Evolutionary conservation across 2,329 filamentous ascomycete species (phyloP).

Genomic region (Pseudogymnoascus sp.): DNA sequence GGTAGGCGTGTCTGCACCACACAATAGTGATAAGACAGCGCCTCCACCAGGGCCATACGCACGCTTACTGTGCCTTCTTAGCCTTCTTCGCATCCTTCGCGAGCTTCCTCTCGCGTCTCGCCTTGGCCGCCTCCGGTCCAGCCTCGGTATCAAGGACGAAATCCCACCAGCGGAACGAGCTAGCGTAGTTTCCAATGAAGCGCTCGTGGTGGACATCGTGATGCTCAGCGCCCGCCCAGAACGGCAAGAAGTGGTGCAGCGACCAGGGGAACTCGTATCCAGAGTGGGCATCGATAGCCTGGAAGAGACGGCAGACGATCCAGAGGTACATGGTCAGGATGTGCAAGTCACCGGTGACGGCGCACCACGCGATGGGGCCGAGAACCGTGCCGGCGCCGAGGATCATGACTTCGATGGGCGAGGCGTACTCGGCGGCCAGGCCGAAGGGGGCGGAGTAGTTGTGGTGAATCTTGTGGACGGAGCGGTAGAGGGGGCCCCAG

Average conservation of each 20-base stretch:
- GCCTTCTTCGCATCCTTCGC: slow-evolving; percentile 59
- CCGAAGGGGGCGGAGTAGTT: slow-evolving; percentile 97
- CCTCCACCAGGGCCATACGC: background rate
- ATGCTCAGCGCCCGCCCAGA: slow-evolving; percentile 96
- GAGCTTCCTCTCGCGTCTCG: slow-evolving; percentile 67
- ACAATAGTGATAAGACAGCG: background rate
- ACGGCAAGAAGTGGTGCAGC: slow-evolving; percentile 86
- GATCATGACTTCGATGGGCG: slow-evolving; percentile 92
- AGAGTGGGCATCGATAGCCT: slow-evolving; percentile 95
- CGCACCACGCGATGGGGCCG: slow-evolving; percentile 74
- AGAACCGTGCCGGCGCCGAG: slow-evolving; percentile 82
- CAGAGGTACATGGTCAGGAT: slow-evolving; percentile 96
- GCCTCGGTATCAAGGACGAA: slow-evolving; percentile 89
- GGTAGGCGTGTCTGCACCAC: too few species aligned
- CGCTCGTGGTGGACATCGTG: slow-evolving; percentile 97
- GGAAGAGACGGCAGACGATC: slow-evolving; percentile 88
- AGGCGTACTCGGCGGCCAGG: slow-evolving; percentile 93
- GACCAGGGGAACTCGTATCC: slow-evolving; percentile 99
- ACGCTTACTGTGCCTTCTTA: slow-evolving; percentile 33
- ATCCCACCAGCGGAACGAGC: slow-evolving; percentile 99
- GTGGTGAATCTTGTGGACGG: slow-evolving; percentile 98
- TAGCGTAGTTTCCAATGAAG: slow-evolving; percentile 96
- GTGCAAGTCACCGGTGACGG: slow-evolving; percentile 77
- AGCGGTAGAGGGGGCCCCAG: slow-evolving; percentile 90
- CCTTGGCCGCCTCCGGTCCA: slow-evolving; percentile 76